Conservation (phyloP, 257 asterid species). For the Galeopsis tetrahit region DNA sequence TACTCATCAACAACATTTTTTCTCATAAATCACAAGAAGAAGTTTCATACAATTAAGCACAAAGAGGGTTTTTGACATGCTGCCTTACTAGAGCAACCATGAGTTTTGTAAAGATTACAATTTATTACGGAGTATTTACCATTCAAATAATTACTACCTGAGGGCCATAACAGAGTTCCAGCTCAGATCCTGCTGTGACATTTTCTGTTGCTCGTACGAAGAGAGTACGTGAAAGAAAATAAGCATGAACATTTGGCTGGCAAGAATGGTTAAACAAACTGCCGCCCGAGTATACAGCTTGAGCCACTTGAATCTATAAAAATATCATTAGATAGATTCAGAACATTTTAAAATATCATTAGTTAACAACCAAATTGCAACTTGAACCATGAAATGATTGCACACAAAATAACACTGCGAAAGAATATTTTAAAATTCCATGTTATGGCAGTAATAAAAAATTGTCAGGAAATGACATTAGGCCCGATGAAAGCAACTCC, state of each 20-base stretch:
- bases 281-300: conserved; percentile 78
- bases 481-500: neutral
- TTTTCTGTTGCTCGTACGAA: conserved; percentile 75
- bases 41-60: neutral
- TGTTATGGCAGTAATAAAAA: conserved; percentile 6
- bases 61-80: neutral
- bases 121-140: neutral
- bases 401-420: conserved; percentile 20
- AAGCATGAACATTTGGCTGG: conserved; percentile 78
- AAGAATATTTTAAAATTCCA: neutral
- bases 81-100: conserved; percentile 16
- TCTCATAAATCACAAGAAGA: conserved; percentile 14
- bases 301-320: conserved; percentile 85
- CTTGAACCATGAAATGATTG: conserved; percentile 20
- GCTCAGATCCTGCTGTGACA: conserved; percentile 61
- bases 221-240: conserved; percentile 85
- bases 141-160: conserved; percentile 52
- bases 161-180: conserved; percentile 96
- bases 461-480: neutral
- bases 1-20: conserved; percentile 16
- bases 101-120: conserved; percentile 23
- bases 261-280: conserved; percentile 97
- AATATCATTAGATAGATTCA: conserved; percentile 28
- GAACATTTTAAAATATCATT: conserved; percentile 29
- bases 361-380: conserved; percentile 18